Evolutionary conservation across 441 rosid genomes (phyloP).

Genomic region (Raphanus hybrid): DNA sequence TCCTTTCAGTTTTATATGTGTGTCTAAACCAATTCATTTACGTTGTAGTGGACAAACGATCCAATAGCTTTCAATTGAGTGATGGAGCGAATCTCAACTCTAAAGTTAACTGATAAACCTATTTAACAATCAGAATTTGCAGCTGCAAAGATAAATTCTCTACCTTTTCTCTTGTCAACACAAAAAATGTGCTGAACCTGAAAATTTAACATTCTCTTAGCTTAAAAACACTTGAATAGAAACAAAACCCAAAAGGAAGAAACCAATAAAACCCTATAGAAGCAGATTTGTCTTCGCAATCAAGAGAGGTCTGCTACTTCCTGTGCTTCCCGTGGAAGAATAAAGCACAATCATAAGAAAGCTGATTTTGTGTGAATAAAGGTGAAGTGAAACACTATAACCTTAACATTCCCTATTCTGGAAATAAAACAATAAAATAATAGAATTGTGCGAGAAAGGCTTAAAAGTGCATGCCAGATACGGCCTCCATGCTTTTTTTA

Average conservation of each 20-base stretch:
- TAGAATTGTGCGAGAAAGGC: neutral
- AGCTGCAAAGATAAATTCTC: neutral
- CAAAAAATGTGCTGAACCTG: neutral
- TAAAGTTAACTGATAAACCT: conserved; percentile 15
- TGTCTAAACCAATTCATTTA: conserved; percentile 29
- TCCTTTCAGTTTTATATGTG: conserved; percentile 18
- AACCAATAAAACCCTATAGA: neutral
- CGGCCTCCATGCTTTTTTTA: conserved; percentile 18
- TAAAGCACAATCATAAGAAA: conserved; percentile 23
- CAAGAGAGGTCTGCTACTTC: conserved; percentile 19
- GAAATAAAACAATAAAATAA: conserved; percentile 16
- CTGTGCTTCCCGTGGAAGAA: conserved; percentile 24
- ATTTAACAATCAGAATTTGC: neutral
- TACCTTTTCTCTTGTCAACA: neutral
- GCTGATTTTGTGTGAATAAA: conserved; percentile 28
- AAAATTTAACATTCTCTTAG: neutral
- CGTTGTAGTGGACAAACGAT: conserved; percentile 30
- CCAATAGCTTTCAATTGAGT: conserved; percentile 13
- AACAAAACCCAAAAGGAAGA: neutral
- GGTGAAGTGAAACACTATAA: conserved; percentile 28
- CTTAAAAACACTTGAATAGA: neutral
- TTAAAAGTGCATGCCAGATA: conserved; percentile 30
- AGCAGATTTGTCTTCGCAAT: neutral
- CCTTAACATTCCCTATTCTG: conserved; percentile 41
- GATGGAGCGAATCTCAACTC: conserved; percentile 34